Percentiles rank a stretch among this genome's conserved stretches.
Conservation (phyloP, 164 flowering plant species). For the Magnolia kwangsiensis region DNA sequence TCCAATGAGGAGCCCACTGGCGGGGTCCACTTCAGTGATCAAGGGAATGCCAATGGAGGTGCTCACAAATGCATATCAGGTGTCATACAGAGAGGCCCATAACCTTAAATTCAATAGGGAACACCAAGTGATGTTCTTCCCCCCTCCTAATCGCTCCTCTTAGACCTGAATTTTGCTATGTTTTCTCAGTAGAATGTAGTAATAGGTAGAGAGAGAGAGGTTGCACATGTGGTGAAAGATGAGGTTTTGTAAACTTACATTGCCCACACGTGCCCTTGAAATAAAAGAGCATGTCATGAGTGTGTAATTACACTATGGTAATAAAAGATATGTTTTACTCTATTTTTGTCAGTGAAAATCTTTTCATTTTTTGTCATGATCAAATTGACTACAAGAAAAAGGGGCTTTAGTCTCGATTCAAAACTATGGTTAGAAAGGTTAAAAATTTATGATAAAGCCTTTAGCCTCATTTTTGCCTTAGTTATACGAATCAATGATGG, state of each 20-base stretch:
- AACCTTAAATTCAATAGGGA: conserved; percentile 31
- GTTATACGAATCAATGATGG: no score
- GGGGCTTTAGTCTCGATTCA: no score
- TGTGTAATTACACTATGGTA: no score
- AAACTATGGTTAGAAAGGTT: no score
- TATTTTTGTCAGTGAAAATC: no score
- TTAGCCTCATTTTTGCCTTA: no score
- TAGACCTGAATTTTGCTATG: background rate
- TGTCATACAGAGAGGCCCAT: conserved; percentile 30
- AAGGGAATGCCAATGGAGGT: conserved; percentile 37
- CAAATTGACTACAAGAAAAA: no score
- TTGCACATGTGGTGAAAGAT: no score
- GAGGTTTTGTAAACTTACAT: background rate
- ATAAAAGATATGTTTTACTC: no score
- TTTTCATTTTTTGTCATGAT: no score
- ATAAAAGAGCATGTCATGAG: background rate
- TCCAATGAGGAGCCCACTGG: conserved; percentile 31
- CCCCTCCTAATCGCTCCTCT: conserved; percentile 9
- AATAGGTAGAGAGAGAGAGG: no score
- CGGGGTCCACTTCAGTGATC: conserved; percentile 34
- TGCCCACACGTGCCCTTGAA: background rate
- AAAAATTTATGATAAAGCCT: no score
- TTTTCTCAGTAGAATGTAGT: background rate
- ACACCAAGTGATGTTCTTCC: conserved; percentile 21
- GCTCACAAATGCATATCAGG: conserved; percentile 26